Conservation (phyloP, 208 protist species). For the Trypanosoma cruzi region DNA sequence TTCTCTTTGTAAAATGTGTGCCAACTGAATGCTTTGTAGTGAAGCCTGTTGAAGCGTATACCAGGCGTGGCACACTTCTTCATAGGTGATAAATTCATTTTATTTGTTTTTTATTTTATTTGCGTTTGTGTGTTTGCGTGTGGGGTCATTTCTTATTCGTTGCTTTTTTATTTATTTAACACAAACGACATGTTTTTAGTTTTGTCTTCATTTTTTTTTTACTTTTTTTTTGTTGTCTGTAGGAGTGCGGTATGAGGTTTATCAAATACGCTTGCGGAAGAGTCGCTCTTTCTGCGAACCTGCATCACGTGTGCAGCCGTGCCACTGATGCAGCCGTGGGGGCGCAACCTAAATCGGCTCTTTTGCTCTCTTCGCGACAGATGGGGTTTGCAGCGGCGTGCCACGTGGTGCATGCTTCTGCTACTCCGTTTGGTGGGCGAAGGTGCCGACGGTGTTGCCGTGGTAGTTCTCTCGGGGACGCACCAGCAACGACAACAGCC, state of each 20-base stretch:
- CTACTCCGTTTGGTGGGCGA: neutral
- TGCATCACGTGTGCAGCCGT: neutral
- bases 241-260: slow-evolving; percentile 7
- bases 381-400: neutral
- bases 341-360: neutral
- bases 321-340: neutral
- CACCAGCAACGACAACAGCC: neutral
- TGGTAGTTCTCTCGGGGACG: neutral
- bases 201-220: slow-evolving; percentile 5
- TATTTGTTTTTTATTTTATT: too few relatives aligned
- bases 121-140: neutral
- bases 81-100: too few relatives aligned
- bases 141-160: too few relatives aligned
- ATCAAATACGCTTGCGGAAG: slow-evolving; percentile 1
- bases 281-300: slow-evolving; percentile 1
- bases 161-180: neutral
- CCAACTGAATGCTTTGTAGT: too few relatives aligned
- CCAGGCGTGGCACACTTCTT: too few relatives aligned
- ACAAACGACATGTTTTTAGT: neutral
- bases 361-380: neutral
- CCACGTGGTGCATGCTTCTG: neutral
- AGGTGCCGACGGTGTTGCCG: neutral
- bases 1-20: neutral
- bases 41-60: too few relatives aligned
- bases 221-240: slow-evolving; percentile 8